These are phyloP conservation scores for Boletus sensibilis DNA, from an alignment of 768 basidiomycete species.

Conservation along the genomic window DNA sequence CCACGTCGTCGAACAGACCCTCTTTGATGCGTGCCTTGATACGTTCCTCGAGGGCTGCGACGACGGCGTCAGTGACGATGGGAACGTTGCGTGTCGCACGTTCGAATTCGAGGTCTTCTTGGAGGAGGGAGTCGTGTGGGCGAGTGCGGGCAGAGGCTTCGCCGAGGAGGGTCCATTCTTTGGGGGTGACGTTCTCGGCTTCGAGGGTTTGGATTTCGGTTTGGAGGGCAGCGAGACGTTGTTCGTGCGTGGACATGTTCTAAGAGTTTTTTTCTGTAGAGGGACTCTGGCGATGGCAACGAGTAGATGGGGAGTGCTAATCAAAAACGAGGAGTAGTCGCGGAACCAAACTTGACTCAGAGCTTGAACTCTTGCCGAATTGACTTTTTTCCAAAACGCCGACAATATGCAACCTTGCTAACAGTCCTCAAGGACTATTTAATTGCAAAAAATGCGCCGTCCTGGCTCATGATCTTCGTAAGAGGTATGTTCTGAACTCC, in stretches of 20 bases:
- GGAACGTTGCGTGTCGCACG: constrained; percentile 84
- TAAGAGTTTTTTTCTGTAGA: too few species aligned
- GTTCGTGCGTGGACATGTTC: constrained; percentile 52
- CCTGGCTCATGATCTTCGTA: too few species aligned
- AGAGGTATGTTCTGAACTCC: too few species aligned
- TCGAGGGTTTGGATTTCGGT: constrained; percentile 83
- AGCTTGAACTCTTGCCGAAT: too few species aligned
- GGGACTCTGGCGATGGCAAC: too few species aligned
- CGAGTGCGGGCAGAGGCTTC: constrained; percentile 81
- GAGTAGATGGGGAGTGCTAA: too few species aligned
- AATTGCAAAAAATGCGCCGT: too few species aligned
- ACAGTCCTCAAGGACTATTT: too few species aligned
- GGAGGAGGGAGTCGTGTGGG: constrained; percentile 88
- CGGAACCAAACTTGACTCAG: too few species aligned
- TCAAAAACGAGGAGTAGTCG: too few species aligned
- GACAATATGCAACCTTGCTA: too few species aligned
- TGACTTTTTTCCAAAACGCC: too few species aligned
- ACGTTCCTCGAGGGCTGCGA: constrained; percentile 78
- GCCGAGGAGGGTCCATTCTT: constrained; percentile 92
- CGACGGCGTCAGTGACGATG: constrained; percentile 84
- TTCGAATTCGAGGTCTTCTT: constrained; percentile 95
- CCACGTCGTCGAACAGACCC: constrained; percentile 86
- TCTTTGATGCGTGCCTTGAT: constrained; percentile 90
- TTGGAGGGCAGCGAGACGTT: constrained; percentile 66
- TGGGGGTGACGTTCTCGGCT: constrained; percentile 80